A percentile compares a stretch with the other conserved stretches of the same genome.
phyloP scores from a whole-genome alignment of 257 asterid genomes.

The Solanum virginianum region DNA sequence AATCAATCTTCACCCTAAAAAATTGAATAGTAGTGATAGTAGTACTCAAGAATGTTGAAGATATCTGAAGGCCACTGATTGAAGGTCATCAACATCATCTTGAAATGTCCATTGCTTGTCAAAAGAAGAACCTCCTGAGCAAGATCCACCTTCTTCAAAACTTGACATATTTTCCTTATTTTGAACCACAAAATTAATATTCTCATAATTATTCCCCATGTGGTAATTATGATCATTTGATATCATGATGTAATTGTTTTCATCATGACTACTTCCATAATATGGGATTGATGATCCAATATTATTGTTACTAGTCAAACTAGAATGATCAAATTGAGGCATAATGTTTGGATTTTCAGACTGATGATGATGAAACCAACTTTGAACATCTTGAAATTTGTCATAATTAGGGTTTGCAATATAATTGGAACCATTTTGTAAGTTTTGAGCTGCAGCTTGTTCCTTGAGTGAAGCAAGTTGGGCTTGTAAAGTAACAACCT shows the following conservation, averaged over 20 bases:
- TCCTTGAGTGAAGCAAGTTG: constrained; percentile 29
- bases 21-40: background rate
- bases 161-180: constrained; percentile 30
- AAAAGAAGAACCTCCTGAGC: constrained; percentile 36
- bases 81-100: constrained; percentile 59
- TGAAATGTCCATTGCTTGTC: constrained; percentile 46
- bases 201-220: background rate
- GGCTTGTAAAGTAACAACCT: constrained; percentile 32
- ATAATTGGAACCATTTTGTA: constrained; percentile 4
- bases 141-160: constrained; percentile 15
- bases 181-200: background rate
- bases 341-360: constrained; percentile 17
- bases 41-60: constrained; percentile 18
- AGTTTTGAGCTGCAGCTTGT: constrained; percentile 23
- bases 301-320: background rate
- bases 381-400: constrained; percentile 41
- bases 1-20: background rate
- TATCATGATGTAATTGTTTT: background rate
- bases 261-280: background rate
- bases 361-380: constrained; percentile 28
- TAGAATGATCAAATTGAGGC: constrained; percentile 24
- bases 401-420: constrained; percentile 37
- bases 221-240: background rate
- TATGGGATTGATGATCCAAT: background rate
- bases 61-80: constrained; percentile 55